phyloP scores from a whole-genome alignment of 2,329 filamentous ascomycete genomes.

The Botrytis sinoallii region DNA sequence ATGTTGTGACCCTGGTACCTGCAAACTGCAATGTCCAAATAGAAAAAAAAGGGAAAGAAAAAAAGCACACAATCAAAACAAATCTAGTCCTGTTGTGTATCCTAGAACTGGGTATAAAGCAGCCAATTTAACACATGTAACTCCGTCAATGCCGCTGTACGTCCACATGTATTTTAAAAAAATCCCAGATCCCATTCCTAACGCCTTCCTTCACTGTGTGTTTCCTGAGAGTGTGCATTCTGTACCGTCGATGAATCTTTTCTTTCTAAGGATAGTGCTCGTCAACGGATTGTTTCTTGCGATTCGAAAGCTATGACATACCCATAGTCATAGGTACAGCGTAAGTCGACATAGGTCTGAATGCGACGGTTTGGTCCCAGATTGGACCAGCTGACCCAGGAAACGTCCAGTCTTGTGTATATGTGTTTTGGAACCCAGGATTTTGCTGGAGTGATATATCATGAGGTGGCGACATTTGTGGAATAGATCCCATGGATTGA shows the following conservation, averaged over 20 bases:
- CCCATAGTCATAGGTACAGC: neutral
- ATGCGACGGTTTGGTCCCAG: neutral
- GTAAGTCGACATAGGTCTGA: neutral
- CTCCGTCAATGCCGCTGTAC: neutral
- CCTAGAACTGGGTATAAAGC: slow-evolving; percentile 2
- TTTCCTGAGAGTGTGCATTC: neutral
- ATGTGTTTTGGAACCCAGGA: neutral
- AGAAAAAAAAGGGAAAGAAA: neutral
- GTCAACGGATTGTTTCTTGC: neutral
- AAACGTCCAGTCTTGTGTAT: neutral
- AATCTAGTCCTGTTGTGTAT: slow-evolving; percentile 1
- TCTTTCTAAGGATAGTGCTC: neutral
- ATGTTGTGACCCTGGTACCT: neutral
- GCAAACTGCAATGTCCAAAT: neutral
- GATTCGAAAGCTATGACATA: neutral
- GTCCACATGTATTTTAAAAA: neutral
- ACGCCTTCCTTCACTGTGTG: neutral
- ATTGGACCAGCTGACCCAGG: neutral
- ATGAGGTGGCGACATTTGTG: neutral
- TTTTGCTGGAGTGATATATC: neutral
- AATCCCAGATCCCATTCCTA: neutral
- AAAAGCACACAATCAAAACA: neutral
- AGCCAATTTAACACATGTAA: neutral
- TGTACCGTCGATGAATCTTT: neutral
- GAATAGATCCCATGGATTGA: neutral